Evolutionary conservation across 2,329 filamentous ascomycete species (phyloP).

Genomic region (Cryphonectria radicalis): DNA sequence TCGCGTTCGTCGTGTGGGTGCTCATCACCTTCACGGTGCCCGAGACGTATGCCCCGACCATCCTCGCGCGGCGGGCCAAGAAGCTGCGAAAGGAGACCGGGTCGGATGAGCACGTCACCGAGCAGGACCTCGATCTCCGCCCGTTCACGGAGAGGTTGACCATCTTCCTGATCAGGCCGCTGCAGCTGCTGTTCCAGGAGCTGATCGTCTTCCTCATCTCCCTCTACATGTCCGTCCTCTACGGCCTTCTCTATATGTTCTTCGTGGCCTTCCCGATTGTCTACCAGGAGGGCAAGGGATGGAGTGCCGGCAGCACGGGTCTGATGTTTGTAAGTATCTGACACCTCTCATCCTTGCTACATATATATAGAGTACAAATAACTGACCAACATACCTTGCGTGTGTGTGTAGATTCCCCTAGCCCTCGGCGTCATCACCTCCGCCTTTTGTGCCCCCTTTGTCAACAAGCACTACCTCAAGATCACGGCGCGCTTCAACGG

Average conservation of each 20-base stretch:
- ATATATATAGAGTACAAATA: slow-evolving; percentile 5
- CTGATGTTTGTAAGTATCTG: slow-evolving; percentile 69
- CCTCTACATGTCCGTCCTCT: slow-evolving; percentile 84
- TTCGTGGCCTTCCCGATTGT: slow-evolving; percentile 73
- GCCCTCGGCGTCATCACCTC: slow-evolving; percentile 75
- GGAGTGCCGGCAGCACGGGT: slow-evolving; percentile 72
- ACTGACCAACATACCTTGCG: neutral
- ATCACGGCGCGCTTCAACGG: slow-evolving; percentile 67
- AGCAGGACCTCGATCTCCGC: slow-evolving; percentile 76
- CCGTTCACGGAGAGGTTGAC: slow-evolving; percentile 69
- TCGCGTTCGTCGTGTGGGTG: slow-evolving; percentile 70
- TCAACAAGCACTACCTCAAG: slow-evolving; percentile 81
- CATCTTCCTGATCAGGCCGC: slow-evolving; percentile 79
- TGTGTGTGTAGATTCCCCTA: slow-evolving; percentile 61
- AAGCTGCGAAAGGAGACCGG: slow-evolving; percentile 73
- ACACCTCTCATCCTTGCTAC: slow-evolving; percentile 13
- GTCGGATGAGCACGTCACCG: slow-evolving; percentile 71
- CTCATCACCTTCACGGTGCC: slow-evolving; percentile 87
- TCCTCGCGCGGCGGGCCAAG: slow-evolving; percentile 71
- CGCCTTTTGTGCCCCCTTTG: slow-evolving; percentile 68
- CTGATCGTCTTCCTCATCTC: slow-evolving; percentile 84
- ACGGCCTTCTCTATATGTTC: slow-evolving; percentile 77
- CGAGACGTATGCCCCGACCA: slow-evolving; percentile 83
- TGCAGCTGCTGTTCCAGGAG: slow-evolving; percentile 83
- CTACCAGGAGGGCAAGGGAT: slow-evolving; percentile 81